These are phyloP conservation scores for Acanthamoeba rhysodes DNA, from an alignment of 208 protist genomes.

Conservation along the genomic window DNA sequence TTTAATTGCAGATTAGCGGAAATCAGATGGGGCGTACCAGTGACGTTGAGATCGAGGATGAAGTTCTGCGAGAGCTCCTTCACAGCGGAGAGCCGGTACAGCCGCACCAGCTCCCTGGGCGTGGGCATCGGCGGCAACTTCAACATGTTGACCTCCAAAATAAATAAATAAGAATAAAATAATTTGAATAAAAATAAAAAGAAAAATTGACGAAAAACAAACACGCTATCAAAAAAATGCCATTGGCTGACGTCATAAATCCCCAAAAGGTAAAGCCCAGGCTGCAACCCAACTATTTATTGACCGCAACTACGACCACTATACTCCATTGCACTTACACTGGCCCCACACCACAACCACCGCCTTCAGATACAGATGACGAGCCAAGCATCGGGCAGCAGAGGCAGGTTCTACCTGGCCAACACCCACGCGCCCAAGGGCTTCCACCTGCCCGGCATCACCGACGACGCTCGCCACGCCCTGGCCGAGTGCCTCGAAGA, in stretches of 20 bases:
- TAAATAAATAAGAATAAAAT: no score
- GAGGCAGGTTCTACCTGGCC: slow-evolving; percentile 29
- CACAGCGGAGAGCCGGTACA: slow-evolving; percentile 4
- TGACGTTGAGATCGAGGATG: slow-evolving; percentile 53
- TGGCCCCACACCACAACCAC: no score
- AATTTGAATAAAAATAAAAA: no score
- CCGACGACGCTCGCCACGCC: not conserved
- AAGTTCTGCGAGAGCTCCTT: slow-evolving; percentile 63
- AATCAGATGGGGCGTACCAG: not conserved
- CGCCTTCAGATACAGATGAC: no score
- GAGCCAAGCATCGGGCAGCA: no score
- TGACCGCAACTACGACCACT: no score
- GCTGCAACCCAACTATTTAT: no score
- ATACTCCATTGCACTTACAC: no score
- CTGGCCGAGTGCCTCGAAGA: slow-evolving; percentile 51
- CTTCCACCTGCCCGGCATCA: slow-evolving; percentile 43
- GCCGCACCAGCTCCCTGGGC: slow-evolving; percentile 42
- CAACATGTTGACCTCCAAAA: not conserved
- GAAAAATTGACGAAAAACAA: no score
- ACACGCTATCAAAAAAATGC: no score
- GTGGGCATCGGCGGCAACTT: slow-evolving; percentile 61
- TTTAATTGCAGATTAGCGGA: not conserved
- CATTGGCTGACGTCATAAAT: no score
- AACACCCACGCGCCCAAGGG: not conserved
- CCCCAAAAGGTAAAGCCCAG: no score